Base-by-base conservation (phyloP, 768 basidiomycete genomes). In the Mycena galericulata region DNA sequence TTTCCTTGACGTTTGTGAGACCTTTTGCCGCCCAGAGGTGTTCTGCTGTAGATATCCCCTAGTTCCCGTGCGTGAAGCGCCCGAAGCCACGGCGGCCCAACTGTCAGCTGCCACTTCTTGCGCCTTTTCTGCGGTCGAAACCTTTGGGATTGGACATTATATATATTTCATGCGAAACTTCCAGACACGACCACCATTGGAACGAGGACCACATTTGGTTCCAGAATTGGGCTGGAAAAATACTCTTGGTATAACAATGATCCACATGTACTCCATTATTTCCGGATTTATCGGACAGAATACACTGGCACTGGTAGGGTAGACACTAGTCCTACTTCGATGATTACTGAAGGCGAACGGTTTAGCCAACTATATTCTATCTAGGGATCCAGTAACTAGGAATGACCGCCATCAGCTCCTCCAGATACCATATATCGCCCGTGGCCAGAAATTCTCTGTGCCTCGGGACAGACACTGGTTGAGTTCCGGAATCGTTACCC, bases 61-160 rank as follows among this genome's bases (percentile, higher is more conserved):
- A 92, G 26, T 79, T 79, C 12, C 78, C 81, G 49, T 89, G 89
- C 0, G 89, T 88, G 78, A 88, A 90, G 69, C 83, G 89, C 1
- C 91, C 91, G 71, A 88, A 89, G 4, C 91, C 91, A 17, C 91
- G 85, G 51, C 86, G 81, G 1, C 92, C 91, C 85, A 85, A 60
- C 87, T 82, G 40, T 90, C 90, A 0, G 82, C 67, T 0, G 86
- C 90, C 29, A 92, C 75, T 63, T 89, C 86, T 68, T 71, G 80
- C 3, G 90, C 91, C 70, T 90, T 88, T 22, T 79, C 84, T 7
- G 84, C 85, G 14, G 83, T 88, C 11, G 87, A 88, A 3, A 92
- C 84, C 89, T 89, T 17, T 62, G 27, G 2, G n/a, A 7, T 18
- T n/a, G n/a, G n/a, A 9, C 15, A 47, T 53, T 20, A 26, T 53